Evolutionary conservation across 306 rosid genomes (phyloP).

Genomic region (Arachis stenosperma): DNA sequence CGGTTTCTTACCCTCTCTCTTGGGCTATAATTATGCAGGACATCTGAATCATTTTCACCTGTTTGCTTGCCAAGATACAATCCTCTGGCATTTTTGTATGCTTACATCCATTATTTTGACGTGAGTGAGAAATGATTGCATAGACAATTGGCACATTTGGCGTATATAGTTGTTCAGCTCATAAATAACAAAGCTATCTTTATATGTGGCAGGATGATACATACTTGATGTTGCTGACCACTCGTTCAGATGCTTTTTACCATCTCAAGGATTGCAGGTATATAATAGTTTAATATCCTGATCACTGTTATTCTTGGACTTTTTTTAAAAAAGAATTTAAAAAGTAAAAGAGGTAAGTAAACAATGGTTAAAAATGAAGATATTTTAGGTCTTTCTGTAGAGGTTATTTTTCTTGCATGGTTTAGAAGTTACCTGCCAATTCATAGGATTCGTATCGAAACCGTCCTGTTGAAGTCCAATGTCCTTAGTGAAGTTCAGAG

Average conservation of each 20-base stretch:
- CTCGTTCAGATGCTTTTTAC: constrained; percentile 85
- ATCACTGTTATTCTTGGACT: constrained; percentile 27
- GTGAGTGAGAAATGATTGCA: constrained; percentile 57
- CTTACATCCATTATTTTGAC: constrained; percentile 84
- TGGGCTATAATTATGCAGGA: constrained; percentile 67
- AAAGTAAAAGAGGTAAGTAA: neutral
- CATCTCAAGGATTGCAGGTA: constrained; percentile 97
- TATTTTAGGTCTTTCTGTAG: constrained; percentile 4
- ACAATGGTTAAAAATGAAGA: constrained; percentile 26
- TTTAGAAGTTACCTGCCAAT: constrained; percentile 40
- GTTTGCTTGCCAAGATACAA: constrained; percentile 97
- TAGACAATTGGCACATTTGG: neutral
- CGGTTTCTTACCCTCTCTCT: constrained; percentile 22
- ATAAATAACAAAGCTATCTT: constrained; percentile 24
- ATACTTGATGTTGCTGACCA: constrained; percentile 84
- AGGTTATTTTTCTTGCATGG: constrained; percentile 25
- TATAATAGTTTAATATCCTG: constrained; percentile 30
- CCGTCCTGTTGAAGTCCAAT: constrained; percentile 83
- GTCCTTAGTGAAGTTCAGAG: constrained; percentile 88
- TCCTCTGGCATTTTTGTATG: constrained; percentile 89
- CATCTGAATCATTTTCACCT: constrained; percentile 92
- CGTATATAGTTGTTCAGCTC: constrained; percentile 28
- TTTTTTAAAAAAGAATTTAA: neutral
- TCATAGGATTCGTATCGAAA: constrained; percentile 79
- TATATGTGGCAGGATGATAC: constrained; percentile 71